These are phyloP conservation scores for Pezicula radicicola DNA, from an alignment of 2,329 filamentous ascomycete genomes.

Conservation along the genomic window DNA sequence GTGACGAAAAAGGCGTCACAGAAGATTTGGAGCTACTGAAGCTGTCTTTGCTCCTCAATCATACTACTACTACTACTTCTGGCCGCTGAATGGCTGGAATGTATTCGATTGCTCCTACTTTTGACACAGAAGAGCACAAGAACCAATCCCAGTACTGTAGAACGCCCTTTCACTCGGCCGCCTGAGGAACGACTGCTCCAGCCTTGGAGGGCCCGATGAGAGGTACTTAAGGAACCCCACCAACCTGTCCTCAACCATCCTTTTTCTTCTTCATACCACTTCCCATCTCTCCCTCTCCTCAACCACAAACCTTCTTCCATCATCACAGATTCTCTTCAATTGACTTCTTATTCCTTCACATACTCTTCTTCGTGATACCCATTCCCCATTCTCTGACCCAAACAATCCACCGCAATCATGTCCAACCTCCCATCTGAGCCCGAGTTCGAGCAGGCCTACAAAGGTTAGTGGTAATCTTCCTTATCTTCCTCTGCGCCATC, in stretches of 20 bases:
- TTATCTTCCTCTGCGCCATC: background rate
- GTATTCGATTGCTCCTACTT: no score
- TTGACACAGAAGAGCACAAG: no score
- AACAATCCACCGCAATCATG: conserved; percentile 46
- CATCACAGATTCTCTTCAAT: background rate
- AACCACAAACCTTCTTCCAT: background rate
- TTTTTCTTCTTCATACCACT: background rate
- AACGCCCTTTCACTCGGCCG: no score
- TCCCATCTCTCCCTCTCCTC: background rate
- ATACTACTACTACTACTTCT: no score
- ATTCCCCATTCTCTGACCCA: background rate
- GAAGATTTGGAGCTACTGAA: no score
- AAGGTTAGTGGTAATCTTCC: conserved; percentile 55
- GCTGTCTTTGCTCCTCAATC: no score
- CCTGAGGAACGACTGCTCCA: no score
- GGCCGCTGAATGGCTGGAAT: no score
- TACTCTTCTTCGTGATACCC: background rate
- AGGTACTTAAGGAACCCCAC: conserved; percentile 1
- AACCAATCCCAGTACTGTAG: no score
- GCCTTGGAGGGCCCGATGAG: no score
- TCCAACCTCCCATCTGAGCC: conserved; percentile 85
- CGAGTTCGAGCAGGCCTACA: conserved; percentile 98
- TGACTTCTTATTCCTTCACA: background rate
- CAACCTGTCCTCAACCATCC: conserved; percentile 2
- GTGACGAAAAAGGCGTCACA: no score